phyloP scores from a whole-genome alignment of 768 basidiomycete genomes.

The Termitomyces sp. region DNA sequence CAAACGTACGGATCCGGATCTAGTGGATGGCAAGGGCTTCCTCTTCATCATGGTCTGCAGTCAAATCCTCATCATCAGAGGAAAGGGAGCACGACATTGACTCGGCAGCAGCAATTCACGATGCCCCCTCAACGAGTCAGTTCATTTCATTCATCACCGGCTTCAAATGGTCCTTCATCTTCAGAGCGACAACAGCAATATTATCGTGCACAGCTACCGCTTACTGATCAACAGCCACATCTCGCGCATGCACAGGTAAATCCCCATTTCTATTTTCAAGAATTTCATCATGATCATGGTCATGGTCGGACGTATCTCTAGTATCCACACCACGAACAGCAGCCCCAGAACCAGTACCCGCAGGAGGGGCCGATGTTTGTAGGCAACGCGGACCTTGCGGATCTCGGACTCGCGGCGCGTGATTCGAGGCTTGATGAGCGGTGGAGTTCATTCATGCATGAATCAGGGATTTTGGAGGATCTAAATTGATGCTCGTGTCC shows the following conservation, averaged over 20 bases:
- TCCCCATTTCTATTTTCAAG: background rate
- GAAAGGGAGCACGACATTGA: background rate
- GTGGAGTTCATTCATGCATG: constrained; percentile 60
- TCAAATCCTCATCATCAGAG: background rate
- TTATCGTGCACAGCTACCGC: constrained; percentile 8
- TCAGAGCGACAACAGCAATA: constrained; percentile 10
- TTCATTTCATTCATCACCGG: background rate
- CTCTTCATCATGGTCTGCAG: background rate
- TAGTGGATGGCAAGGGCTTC: constrained; percentile 1
- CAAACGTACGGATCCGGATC: background rate
- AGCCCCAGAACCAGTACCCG: constrained; percentile 10
- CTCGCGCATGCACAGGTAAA: background rate
- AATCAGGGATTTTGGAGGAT: constrained; percentile 38
- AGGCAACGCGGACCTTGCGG: constrained; percentile 39
- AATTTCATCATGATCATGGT: background rate
- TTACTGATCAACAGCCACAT: background rate
- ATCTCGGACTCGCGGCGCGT: constrained; percentile 55
- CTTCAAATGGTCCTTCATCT: background rate
- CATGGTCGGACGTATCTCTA: constrained; percentile 1
- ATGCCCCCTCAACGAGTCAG: background rate
- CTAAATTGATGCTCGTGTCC: no score
- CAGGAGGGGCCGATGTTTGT: constrained; percentile 16
- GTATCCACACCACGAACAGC: constrained; percentile 14
- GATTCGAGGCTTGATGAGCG: constrained; percentile 50
- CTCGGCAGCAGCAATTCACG: constrained; percentile 1